phyloP scores from a whole-genome alignment of 257 asterid genomes.

The Gentiana dahurica region DNA sequence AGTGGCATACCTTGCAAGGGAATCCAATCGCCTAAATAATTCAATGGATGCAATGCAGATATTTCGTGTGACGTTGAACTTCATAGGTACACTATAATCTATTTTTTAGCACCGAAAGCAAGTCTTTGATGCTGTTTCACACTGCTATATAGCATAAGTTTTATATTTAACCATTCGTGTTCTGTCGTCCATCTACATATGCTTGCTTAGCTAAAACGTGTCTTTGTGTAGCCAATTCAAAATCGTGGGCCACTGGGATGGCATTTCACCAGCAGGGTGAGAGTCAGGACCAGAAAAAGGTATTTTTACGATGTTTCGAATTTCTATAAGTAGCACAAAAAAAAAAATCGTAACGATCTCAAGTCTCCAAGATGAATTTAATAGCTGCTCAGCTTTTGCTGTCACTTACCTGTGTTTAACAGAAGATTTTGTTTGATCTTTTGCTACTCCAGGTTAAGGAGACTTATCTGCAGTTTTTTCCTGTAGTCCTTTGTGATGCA shows the following conservation, averaged over 20 bases:
- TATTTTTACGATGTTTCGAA: conserved; percentile 17
- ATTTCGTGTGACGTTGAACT: conserved; percentile 74
- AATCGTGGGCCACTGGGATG: conserved; percentile 67
- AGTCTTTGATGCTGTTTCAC: too few species aligned
- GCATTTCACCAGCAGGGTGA: conserved; percentile 57
- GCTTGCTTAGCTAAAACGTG: too few species aligned
- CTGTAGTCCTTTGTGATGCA: conserved; percentile 65
- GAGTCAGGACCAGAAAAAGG: conserved; percentile 48
- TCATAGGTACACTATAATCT: conserved; percentile 50
- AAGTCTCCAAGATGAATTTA: not conserved
- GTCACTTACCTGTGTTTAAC: too few species aligned
- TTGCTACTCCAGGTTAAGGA: conserved; percentile 53
- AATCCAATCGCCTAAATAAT: conserved; percentile 54
- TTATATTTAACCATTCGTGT: too few species aligned
- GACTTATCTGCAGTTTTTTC: conserved; percentile 46
- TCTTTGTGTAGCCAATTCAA: conserved; percentile 64
- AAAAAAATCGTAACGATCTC: too few species aligned
- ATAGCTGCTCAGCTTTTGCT: not conserved
- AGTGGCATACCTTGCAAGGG: conserved; percentile 65
- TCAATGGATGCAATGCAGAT: conserved; percentile 78
- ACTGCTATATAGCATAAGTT: too few species aligned
- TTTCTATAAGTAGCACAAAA: not conserved
- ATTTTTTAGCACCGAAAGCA: not conserved
- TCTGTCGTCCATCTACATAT: too few species aligned
- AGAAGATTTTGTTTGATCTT: conserved; percentile 2